Base-by-base conservation (phyloP, 495 filamentous ascomycete genomes). In the Stereocaulon alpinum region DNA sequence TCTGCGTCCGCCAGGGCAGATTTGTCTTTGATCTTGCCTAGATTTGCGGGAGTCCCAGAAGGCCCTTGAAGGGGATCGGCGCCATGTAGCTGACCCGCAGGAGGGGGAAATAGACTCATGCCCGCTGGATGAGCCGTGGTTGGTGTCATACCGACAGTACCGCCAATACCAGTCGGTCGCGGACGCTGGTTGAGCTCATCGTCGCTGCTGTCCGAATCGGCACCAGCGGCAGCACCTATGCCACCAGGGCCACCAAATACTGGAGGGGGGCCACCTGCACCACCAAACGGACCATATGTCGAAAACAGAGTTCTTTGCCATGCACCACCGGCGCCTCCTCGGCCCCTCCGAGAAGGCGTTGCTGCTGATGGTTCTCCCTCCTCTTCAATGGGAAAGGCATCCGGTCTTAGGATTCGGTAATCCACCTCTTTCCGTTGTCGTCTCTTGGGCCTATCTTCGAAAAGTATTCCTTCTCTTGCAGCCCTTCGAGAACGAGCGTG, bases 121-220 rank as follows among this genome's bases (percentile, higher is more conserved):
- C 70, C 79, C 42, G 77, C 70, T 17, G 82, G 80, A 24, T 76
- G 78, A 40, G 79, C 81, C 40, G 85, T 78, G 4, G 85, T 85
- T n/a, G 86, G 83, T 4, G 87, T 89, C 85, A 89, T 87, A 59
- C 86, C 86, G 24, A 85, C 70, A 58, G 80, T 73, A 27, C 84
- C 85, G 42, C 82, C 83, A 49, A 80, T 66, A 27, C 76, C 79
- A 42, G 77, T 76, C 11, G 64, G 66, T 24, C 66, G 65, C 29
- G 73, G 73, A 27, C 83, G 78, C 34, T 80, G 78, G 17, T 70
- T 72, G 60, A 80, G 79, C 66, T 98, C 93, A 61, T 98, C 94
- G 63, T 98, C 93, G 66, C 94, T 97, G 69, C 90, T 96, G 67
- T 98, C 93, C 20, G 91, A 95, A 64, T 97, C 91, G 11, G 82